Base-by-base conservation (phyloP, 768 basidiomycete species). In the Naematelia aurantialba region DNA sequence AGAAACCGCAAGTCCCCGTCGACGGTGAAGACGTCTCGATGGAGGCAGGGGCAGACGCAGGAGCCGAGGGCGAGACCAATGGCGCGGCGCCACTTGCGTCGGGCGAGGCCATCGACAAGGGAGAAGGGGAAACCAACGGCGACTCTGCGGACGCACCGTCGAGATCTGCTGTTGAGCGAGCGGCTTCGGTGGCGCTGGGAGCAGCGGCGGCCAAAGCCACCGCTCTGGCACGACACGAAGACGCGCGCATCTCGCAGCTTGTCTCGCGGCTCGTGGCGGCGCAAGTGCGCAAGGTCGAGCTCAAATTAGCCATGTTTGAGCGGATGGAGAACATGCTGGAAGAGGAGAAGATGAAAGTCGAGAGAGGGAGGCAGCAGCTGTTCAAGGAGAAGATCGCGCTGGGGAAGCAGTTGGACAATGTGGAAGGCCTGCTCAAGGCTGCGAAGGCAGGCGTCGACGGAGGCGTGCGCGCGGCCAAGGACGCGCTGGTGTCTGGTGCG, bases 271-370 rank as follows among this genome's bases (percentile, higher is more conserved):
- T 99, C 59, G 89, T 99, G 78, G 87, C 89, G 83, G 59, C 81
- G 83, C 68, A 89, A 83, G 49, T 79, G 25, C 76, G 73, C 29
- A 98, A 98, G 78, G 85, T 98, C 34, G 93, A 97, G 72, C 81
- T 94, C 55, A 98, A 99, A 82, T 89, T 92, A 85, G 79, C 84
- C 1, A 89, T 93, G 75, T 97, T 98, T 70, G 96, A 97, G 74
- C 87, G 90, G 76, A 93, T 99, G 58, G 96, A 99, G 74, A 87
- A 89, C 49, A 79, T 91, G 8, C 80, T 99, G 52, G 96, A 98
- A 74, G 87, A 90, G 53, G 96, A 99, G 78, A 83, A 91, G 56
- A 83, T 87, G 61, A 81, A 84, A 31, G 78, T 99, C 45, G 96
- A 99, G 80, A 85, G 85, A 48, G 85, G 88, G 21, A 83, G 89